Conservation (phyloP, 768 basidiomycete species). For the Lactarius evosmus region DNA sequence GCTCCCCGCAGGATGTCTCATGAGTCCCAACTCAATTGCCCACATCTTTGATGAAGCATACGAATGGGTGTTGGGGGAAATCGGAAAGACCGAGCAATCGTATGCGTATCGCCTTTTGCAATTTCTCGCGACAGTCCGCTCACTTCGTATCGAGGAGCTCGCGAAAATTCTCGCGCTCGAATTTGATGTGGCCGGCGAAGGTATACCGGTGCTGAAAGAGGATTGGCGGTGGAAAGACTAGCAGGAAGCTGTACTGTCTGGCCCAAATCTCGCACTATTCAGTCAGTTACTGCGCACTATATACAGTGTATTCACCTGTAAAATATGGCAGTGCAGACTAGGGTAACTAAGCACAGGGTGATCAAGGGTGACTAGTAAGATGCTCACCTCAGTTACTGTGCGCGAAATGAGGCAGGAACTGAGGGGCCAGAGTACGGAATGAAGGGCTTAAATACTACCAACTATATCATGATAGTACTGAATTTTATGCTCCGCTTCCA, state of each 20-base stretch:
- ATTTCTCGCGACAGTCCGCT: neutral
- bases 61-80: neutral
- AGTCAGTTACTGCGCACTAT: no score
- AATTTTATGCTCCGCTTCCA: no score
- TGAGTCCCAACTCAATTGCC: neutral
- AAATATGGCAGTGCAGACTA: no score
- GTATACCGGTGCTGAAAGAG: neutral
- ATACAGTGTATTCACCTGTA: no score
- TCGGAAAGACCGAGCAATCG: neutral
- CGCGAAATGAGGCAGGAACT: no score
- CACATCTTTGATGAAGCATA: neutral
- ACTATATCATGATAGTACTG: no score
- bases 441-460: no score
- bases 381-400: no score
- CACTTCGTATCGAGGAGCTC: neutral
- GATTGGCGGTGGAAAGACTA: neutral
- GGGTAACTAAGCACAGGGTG: no score
- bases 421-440: no score
- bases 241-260: neutral
- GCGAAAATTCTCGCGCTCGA: neutral
- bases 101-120: neutral
- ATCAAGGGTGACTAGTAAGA: no score
- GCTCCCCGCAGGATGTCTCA: neutral
- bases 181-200: neutral
- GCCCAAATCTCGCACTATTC: no score